phyloP scores from a whole-genome alignment of 2,329 filamentous ascomycete species.

The Paecilomyces sp. region DNA sequence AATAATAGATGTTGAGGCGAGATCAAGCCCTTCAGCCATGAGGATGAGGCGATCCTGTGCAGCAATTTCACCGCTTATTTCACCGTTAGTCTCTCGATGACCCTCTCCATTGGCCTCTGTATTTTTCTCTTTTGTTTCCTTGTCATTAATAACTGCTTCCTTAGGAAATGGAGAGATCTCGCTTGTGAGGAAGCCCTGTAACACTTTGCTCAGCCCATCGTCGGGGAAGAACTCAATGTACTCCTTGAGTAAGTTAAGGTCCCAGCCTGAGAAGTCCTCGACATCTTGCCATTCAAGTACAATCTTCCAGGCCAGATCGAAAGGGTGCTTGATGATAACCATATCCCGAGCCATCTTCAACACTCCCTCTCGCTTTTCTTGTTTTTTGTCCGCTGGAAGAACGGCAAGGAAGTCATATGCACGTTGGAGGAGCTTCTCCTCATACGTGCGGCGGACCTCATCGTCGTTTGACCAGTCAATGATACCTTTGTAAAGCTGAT shows the following conservation, averaged over 20 bases:
- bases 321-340: conserved; percentile 93
- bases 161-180: conserved; percentile 73
- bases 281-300: conserved; percentile 82
- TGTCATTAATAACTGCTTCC: conserved; percentile 38
- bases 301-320: conserved; percentile 83
- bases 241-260: conserved; percentile 67
- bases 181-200: conserved; percentile 76
- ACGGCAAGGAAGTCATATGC: conserved; percentile 71
- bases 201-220: conserved; percentile 70
- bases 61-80: conserved; percentile 43
- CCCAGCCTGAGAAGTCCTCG: conserved; percentile 67
- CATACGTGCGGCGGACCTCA: conserved; percentile 71
- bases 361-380: conserved; percentile 63
- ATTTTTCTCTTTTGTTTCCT: conserved; percentile 42
- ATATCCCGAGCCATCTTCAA: conserved; percentile 77
- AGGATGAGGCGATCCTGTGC: conserved; percentile 74
- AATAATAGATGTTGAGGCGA: conserved; percentile 62
- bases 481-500: conserved; percentile 69
- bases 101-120: neutral
- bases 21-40: conserved; percentile 66
- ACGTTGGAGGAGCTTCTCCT: conserved; percentile 80
- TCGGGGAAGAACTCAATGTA: conserved; percentile 81
- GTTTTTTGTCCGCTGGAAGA: conserved; percentile 61
- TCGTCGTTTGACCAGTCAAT: conserved; percentile 91
- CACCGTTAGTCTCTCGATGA: conserved; percentile 22